phyloP scores from a whole-genome alignment of 768 basidiomycete species.

The Lactarius trivialis region DNA sequence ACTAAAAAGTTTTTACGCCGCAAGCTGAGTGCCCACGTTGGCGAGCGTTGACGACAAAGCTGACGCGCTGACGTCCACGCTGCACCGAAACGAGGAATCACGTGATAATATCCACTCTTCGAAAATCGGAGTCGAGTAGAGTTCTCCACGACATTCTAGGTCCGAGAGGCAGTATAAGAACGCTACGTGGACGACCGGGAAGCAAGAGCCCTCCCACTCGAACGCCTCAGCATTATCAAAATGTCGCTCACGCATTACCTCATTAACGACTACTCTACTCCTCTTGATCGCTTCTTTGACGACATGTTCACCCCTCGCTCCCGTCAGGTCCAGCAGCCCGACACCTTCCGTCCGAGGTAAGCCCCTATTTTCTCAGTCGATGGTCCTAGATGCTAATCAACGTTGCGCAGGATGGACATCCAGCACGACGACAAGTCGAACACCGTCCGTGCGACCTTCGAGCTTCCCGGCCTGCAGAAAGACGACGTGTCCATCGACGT shows the following conservation, averaged over 20 bases:
- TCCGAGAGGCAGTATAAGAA: neutral
- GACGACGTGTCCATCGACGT: constrained; percentile 48
- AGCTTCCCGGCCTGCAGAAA: constrained; percentile 49
- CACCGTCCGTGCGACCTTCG: constrained; percentile 48
- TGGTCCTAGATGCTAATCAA: neutral
- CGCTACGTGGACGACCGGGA: neutral
- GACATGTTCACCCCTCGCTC: constrained; percentile 32
- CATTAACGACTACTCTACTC: constrained; percentile 35
- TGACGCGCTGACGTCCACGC: neutral
- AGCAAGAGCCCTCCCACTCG: neutral
- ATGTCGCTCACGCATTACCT: constrained; percentile 35
- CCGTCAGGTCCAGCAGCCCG: constrained; percentile 14
- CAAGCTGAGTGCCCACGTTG: neutral
- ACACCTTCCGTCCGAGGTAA: constrained; percentile 18
- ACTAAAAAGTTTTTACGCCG: neutral
- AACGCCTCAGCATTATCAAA: neutral
- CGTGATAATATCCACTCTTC: neutral
- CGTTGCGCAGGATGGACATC: constrained; percentile 43
- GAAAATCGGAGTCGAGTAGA: neutral
- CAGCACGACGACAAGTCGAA: constrained; percentile 44
- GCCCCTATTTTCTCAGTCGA: too few relatives aligned
- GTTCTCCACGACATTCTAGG: neutral
- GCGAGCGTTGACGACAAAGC: neutral
- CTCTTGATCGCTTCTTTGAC: constrained; percentile 41
- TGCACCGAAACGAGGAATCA: neutral